Conservation (phyloP, 2,329 filamentous ascomycete species). For the Arthrobotrys iridis region DNA sequence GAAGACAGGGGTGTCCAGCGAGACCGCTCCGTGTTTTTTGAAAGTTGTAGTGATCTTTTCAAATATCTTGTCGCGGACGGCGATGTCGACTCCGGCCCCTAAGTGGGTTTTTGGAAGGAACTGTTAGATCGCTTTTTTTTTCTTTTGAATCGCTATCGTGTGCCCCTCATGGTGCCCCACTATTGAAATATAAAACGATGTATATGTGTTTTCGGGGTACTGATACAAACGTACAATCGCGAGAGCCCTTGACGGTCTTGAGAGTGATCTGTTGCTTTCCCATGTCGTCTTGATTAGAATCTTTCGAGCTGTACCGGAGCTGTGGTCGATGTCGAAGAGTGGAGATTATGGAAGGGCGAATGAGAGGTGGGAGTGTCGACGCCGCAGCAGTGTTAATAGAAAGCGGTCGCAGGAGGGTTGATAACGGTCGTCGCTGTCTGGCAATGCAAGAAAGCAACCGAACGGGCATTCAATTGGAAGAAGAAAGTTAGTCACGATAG, state of each 20-base stretch:
- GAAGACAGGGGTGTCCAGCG: constrained; percentile 84
- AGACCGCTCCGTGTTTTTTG: constrained; percentile 82
- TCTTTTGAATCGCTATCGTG: not conserved
- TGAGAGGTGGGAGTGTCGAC: constrained; percentile 33
- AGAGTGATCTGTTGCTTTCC: constrained; percentile 51
- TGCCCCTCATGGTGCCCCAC: constrained; percentile 43
- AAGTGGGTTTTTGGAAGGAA: constrained; percentile 9
- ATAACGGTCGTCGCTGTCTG: constrained; percentile 18
- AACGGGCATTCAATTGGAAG: constrained; percentile 39
- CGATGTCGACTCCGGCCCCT: constrained; percentile 79
- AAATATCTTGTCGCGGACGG: constrained; percentile 83
- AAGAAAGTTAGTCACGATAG: not conserved
- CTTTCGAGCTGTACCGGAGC: constrained; percentile 28
- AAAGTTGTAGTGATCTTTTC: constrained; percentile 79
- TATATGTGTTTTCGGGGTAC: no score
- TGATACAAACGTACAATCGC: constrained; percentile 42
- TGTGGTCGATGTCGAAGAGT: constrained; percentile 10
- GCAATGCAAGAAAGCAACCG: constrained; percentile 17
- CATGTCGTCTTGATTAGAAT: constrained; percentile 33
- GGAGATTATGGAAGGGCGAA: constrained; percentile 10
- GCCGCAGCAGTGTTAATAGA: not conserved
- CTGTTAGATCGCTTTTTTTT: constrained; percentile 53
- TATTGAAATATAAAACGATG: not conserved
- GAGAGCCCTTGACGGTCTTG: constrained; percentile 53
- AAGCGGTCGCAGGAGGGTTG: constrained; percentile 4